Evolutionary conservation across 371 early-diverging fungal species (phyloP).

Genomic region (Mortierella sp.): DNA sequence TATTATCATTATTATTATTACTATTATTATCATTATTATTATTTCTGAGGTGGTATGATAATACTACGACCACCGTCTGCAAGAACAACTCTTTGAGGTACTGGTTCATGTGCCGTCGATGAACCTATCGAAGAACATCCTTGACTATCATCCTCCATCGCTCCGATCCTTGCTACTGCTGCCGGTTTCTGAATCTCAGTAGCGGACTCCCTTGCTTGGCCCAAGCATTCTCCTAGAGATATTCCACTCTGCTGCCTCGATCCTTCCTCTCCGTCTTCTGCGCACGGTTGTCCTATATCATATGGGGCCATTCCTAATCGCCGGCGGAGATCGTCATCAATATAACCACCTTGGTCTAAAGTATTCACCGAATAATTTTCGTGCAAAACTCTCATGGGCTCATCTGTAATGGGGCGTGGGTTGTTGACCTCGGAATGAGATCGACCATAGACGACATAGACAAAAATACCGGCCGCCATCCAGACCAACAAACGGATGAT

Average conservation of each 20-base stretch:
- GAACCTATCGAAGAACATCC: slow-evolving; percentile 4
- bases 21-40: too few species aligned
- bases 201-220: neutral
- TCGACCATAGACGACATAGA: slow-evolving; percentile 47
- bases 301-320: slow-evolving; percentile 26
- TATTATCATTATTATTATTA: too few species aligned
- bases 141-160: neutral
- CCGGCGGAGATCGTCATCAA: slow-evolving; percentile 33
- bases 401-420: slow-evolving; percentile 25
- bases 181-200: neutral
- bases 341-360: slow-evolving; percentile 16
- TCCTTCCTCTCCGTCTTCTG: slow-evolving; percentile 1
- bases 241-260: neutral
- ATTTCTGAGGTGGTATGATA: neutral
- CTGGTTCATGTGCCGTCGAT: slow-evolving; percentile 15
- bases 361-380: slow-evolving; percentile 33
- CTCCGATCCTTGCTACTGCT: neutral
- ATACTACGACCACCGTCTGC: neutral
- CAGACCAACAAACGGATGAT: slow-evolving; percentile 51
- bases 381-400: slow-evolving; percentile 44
- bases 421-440: slow-evolving; percentile 53
- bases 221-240: neutral
- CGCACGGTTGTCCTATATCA: neutral
- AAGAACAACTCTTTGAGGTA: neutral
- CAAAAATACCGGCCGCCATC: slow-evolving; percentile 39